phyloP scores from a whole-genome alignment of 371 early-diverging fungal genomes.

The Sporodiniella umbellata region DNA sequence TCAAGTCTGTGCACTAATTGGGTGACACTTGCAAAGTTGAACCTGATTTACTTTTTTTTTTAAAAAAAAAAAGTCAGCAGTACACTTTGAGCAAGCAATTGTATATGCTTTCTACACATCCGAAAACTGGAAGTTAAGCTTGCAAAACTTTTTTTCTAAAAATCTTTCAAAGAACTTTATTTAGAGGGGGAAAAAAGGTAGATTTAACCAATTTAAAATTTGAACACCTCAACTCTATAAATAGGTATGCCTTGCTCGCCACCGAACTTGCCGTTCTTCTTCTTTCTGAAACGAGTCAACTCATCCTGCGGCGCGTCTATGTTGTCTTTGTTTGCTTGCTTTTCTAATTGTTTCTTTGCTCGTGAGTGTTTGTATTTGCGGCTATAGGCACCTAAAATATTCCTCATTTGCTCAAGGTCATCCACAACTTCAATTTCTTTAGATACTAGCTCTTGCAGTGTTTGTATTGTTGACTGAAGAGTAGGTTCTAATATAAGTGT shows the following conservation, averaged over 20 bases:
- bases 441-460: slow-evolving; percentile 36
- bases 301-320: slow-evolving; percentile 29
- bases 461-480: slow-evolving; percentile 41
- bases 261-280: slow-evolving; percentile 50
- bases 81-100: no score
- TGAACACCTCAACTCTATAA: slow-evolving; percentile 61
- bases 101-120: no score
- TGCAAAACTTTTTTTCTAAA: no score
- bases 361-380: slow-evolving; percentile 37
- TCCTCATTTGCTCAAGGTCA: slow-evolving; percentile 47
- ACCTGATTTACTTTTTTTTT: no score
- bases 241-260: slow-evolving; percentile 57
- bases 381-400: slow-evolving; percentile 50
- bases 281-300: slow-evolving; percentile 32
- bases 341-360: slow-evolving; percentile 4
- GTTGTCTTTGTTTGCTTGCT: slow-evolving; percentile 7
- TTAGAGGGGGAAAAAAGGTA: no score
- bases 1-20: no score
- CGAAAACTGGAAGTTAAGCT: no score
- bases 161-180: no score
- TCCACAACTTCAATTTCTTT: slow-evolving; percentile 37
- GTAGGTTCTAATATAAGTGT: slow-evolving; percentile 53
- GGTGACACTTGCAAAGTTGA: no score
- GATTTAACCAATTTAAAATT: slow-evolving; percentile 16
- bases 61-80: no score